Conservation (phyloP, 257 asterid species). For the Euphrasia confusa region DNA sequence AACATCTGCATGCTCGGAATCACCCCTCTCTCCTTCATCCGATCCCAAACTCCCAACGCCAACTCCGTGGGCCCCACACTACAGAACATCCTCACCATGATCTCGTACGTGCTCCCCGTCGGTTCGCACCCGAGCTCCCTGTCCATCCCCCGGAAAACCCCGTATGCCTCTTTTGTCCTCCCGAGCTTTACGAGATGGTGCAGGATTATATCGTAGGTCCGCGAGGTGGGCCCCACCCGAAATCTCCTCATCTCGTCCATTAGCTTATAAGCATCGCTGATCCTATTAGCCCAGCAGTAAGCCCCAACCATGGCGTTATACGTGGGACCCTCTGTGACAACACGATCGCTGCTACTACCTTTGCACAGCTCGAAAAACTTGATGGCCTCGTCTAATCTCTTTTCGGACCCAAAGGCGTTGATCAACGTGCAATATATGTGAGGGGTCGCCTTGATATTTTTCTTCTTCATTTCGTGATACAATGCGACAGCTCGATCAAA, state of each 20-base stretch:
- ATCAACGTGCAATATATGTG: constrained; percentile 83
- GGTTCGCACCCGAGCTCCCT: constrained; percentile 59
- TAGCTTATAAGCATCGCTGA: constrained; percentile 45
- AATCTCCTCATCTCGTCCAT: constrained; percentile 59
- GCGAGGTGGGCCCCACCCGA: constrained; percentile 66
- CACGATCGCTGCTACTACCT: constrained; percentile 39
- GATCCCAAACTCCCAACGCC: constrained; percentile 64
- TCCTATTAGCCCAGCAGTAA: constrained; percentile 61
- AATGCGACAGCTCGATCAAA: constrained; percentile 43
- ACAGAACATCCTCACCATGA: constrained; percentile 80
- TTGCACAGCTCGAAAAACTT: constrained; percentile 54
- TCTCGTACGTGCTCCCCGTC: constrained; percentile 64
- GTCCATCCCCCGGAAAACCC: constrained; percentile 51
- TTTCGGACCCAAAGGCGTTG: constrained; percentile 72
- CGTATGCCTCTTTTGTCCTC: constrained; percentile 52
- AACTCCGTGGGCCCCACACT: constrained; percentile 46
- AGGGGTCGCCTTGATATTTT: constrained; percentile 56
- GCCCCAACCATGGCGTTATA: constrained; percentile 82
- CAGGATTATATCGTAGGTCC: constrained; percentile 67
- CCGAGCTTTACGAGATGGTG: constrained; percentile 52
- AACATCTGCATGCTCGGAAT: constrained; percentile 79
- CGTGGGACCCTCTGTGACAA: constrained; percentile 52
- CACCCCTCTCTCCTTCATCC: constrained; percentile 71
- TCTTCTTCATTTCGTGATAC: constrained; percentile 53
- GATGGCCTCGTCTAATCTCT: constrained; percentile 51